Base-by-base conservation (phyloP, 2,329 filamentous ascomycete species). In the Aspergillus fumigatus region DNA sequence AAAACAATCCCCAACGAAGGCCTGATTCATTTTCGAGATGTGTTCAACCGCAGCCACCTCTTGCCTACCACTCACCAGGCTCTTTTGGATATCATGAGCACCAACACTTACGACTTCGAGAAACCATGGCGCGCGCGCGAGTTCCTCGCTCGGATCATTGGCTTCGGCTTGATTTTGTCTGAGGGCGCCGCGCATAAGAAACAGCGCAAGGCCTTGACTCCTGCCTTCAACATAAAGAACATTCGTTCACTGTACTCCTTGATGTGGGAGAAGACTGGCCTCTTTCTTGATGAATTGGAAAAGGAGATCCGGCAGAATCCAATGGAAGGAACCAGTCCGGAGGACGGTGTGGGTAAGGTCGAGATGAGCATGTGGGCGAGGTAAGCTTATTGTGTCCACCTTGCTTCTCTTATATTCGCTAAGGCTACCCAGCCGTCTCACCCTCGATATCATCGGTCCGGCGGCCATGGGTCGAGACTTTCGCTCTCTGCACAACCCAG, bases 401-500 rank as follows among this genome's bases (percentile, higher is more conserved):
- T 35, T 35, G 14, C 11, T 17, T 35, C 32, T 17, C 1, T 35
- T 11, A 14, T 35, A 17, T 17, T 35, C 32, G 32, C 32, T 38
- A 10, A 52, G 48, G 1, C 45, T 5, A 32, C 50, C 10, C 21
- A 72, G 70, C 38, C 79, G 82, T 3, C 77, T 81, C 2, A 83
- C 82, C 0, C 76, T 85, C 8, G 82, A 85, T 59, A 82, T 85
- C 48, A 85, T 85, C 51, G 82, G 82, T 1, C 70, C 81, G 1
- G 80, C 81, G 1, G 82, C 81, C 14, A 80, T 84, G 75, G 81
- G 81, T 7, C 75, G 80, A 26, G 82, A 84, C 59, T 85, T 85
- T 62, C 72, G 79, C 49, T 75, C 81, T 0, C 68, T 85, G 1
- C 67, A 77, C 4, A 74, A 83, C 52, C 77, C 78, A 0, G 68